A percentile compares a stretch with the other conserved stretches of the same genome.
Evolutionary conservation across 306 rosid species (phyloP).

Genomic region (Trifolium dubium): DNA sequence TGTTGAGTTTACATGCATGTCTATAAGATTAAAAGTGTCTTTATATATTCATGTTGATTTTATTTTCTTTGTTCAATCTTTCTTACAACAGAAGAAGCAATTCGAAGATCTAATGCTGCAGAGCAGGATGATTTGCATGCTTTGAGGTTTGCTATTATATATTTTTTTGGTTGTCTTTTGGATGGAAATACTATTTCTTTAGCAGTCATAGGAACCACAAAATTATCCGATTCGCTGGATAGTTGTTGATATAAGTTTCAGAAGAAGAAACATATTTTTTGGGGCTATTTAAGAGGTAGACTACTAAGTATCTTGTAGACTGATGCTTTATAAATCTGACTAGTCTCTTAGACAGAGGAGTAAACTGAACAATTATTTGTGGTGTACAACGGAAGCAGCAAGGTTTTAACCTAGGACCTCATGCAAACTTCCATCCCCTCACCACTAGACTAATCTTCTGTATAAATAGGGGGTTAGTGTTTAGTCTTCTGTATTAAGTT

Average conservation of each 20-base stretch:
- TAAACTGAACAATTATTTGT: background rate
- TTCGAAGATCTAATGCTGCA: constrained; percentile 71
- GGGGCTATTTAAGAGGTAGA: background rate
- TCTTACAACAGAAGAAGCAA: constrained; percentile 74
- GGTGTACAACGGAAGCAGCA: background rate
- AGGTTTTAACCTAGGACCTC: background rate
- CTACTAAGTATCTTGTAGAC: background rate
- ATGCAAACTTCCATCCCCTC: background rate
- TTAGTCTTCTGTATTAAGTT: no score
- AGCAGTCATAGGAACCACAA: background rate
- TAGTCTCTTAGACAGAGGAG: background rate
- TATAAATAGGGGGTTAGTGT: no score
- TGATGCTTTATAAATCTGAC: background rate
- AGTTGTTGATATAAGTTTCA: background rate
- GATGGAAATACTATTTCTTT: constrained; percentile 2
- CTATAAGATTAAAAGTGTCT: constrained; percentile 6
- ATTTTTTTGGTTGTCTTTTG: background rate
- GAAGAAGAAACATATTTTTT: background rate
- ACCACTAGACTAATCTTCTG: background rate
- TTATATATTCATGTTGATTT: constrained; percentile 31
- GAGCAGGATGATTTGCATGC: constrained; percentile 55
- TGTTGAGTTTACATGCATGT: background rate
- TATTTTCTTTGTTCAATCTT: constrained; percentile 45
- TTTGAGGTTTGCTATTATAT: constrained; percentile 65
- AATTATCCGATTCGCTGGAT: background rate